phyloP scores from a whole-genome alignment of 2,329 filamentous ascomycete genomes.

The Sordariomycetes sp. region DNA sequence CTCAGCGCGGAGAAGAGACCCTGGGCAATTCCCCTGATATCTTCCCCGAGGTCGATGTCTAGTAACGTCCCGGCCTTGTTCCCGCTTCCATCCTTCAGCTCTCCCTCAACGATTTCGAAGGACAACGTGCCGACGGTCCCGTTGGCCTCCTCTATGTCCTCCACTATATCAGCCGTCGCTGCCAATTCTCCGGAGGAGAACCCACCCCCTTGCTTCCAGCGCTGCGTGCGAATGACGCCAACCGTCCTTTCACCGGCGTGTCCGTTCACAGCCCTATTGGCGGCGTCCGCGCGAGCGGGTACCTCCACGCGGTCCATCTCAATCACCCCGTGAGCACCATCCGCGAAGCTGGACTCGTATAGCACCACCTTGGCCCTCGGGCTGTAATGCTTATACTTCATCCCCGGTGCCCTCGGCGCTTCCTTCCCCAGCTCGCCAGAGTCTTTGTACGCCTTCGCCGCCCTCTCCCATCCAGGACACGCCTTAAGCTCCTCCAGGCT shows the following conservation, averaged over 20 bases:
- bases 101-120: conserved; percentile 29
- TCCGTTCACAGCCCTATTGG: background rate
- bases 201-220: conserved; percentile 36
- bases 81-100: conserved; percentile 21
- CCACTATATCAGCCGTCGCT: conserved; percentile 8
- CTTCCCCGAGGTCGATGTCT: conserved; percentile 63
- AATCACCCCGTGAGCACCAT: conserved; percentile 22
- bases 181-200: conserved; percentile 14
- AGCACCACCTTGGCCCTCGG: conserved; percentile 78
- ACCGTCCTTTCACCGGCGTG: conserved; percentile 19
- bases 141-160: conserved; percentile 14
- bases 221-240: conserved; percentile 44
- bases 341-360: conserved; percentile 49
- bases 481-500: conserved; percentile 66
- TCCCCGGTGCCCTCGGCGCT: conserved; percentile 77
- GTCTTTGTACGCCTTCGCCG: conserved; percentile 70
- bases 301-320: conserved; percentile 20
- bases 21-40: conserved; percentile 67
- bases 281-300: conserved; percentile 11
- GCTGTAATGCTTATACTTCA: conserved; percentile 99
- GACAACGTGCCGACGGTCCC: conserved; percentile 16
- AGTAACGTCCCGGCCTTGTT: conserved; percentile 34
- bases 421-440: conserved; percentile 52
- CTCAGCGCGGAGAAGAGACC: conserved; percentile 80
- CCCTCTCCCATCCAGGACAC: conserved; percentile 72